Conservation (phyloP, 495 filamentous ascomycete genomes). For the Jackrogersella minutella region DNA sequence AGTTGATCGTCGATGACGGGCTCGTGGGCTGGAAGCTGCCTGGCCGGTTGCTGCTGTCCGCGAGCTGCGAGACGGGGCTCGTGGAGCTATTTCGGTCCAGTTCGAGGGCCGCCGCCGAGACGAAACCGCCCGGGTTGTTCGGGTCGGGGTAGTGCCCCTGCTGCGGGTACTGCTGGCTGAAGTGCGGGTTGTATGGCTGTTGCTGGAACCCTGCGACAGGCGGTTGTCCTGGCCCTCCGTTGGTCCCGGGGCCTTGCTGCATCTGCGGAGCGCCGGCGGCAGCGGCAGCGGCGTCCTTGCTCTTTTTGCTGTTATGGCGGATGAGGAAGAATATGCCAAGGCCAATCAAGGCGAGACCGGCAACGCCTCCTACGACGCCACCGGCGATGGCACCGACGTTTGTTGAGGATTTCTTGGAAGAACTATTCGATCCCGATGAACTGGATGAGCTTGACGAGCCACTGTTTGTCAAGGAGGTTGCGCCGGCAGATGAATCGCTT, state of each 20-base stretch:
- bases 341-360: conserved; percentile 50
- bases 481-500: neutral
- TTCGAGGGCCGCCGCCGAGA: conserved; percentile 13
- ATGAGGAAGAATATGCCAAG: conserved; percentile 51
- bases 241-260: conserved; percentile 25
- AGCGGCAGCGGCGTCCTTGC: conserved; percentile 8
- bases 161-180: conserved; percentile 40
- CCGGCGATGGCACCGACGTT: conserved; percentile 56
- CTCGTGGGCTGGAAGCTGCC: conserved; percentile 38
- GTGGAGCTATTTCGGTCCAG: conserved; percentile 42
- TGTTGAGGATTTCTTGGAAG: conserved; percentile 38
- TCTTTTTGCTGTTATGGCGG: conserved; percentile 47
- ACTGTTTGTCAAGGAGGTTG: neutral
- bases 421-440: neutral
- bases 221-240: neutral
- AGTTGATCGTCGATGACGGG: conserved; percentile 38
- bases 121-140: conserved; percentile 39
- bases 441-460: neutral
- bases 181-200: conserved; percentile 20
- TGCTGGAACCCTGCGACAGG: neutral
- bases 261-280: conserved; percentile 13
- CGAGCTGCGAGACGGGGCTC: conserved; percentile 41
- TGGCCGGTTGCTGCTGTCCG: conserved; percentile 21
- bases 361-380: conserved; percentile 59
- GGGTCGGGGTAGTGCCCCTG: conserved; percentile 26